Evolutionary conservation across 2,329 filamentous ascomycete genomes (phyloP).

Genomic region (Sarocladiaceae sp.): DNA sequence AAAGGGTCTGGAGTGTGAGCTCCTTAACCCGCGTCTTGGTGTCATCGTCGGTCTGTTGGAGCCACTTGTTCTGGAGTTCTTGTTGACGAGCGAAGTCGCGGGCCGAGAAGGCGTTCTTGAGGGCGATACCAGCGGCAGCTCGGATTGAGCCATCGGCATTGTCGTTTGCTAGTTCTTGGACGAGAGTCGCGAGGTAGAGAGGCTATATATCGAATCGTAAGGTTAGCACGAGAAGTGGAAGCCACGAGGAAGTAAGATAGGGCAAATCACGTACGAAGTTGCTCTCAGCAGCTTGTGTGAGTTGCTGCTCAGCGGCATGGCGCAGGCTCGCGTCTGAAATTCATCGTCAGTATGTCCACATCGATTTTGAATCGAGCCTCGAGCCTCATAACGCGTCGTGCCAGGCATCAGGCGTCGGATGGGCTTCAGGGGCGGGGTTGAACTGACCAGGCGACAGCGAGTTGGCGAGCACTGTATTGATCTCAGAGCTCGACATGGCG

Average conservation of each 20-base stretch:
- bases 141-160: constrained; percentile 75
- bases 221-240: constrained; percentile 12
- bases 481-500: constrained; percentile 74
- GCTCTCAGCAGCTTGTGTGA: constrained; percentile 82
- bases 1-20: constrained; percentile 80
- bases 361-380: neutral
- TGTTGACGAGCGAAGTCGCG: constrained; percentile 83
- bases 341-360: constrained; percentile 4
- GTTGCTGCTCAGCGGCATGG: constrained; percentile 88
- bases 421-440: constrained; percentile 12
- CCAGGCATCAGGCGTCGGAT: constrained; percentile 8
- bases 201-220: constrained; percentile 49
- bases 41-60: constrained; percentile 70
- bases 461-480: constrained; percentile 95
- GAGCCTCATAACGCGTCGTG: neutral
- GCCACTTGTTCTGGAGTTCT: constrained; percentile 91
- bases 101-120: constrained; percentile 97
- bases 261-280: constrained; percentile 69
- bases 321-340: constrained; percentile 76
- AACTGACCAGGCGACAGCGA: constrained; percentile 87
- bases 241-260: constrained; percentile 13
- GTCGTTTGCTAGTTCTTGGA: constrained; percentile 91
- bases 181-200: constrained; percentile 86
- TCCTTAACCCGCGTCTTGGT: constrained; percentile 87
- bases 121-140: constrained; percentile 87